Base-by-base conservation (phyloP, 1,284 basidiomycete genomes). In the Marasmius tenuissimus region DNA sequence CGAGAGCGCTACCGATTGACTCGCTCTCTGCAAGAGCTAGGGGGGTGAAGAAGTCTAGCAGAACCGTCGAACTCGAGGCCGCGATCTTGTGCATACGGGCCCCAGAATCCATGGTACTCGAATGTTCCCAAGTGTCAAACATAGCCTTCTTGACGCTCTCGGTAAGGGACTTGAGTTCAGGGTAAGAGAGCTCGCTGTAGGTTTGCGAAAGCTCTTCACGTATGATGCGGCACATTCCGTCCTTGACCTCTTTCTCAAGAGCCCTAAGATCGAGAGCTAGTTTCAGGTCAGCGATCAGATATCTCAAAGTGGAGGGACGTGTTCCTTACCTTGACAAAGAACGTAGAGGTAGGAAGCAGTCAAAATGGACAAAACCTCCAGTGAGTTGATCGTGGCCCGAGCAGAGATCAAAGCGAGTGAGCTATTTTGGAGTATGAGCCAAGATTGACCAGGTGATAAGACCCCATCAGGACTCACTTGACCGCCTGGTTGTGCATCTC, bases 391-490 rank as follows among this genome's bases (percentile, higher is more conserved):
- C 0, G 93, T 92, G 39, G 89, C 89, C 39, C 93, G 86, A 22
- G 85, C 91, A 49, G 91, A 92, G 59, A 94, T 86, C 61, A 94
- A 79, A 0, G 92, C 92, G 57, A 94, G 78, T 7, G 92, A 93
- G 72, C 91, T 93, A 64, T 54, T 62, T 51, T 60, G 58, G 49
- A 11, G 61, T 67, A 39, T 66, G 60, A 61, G 34, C 45, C 55
- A 57, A 52, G 57, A 18, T 33, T 22, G 55, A 27, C 61, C 48
- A 34, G 22, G 27, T 40, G 27, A 16, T 10, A 59, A 63, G 34
- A 51, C 49, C n/a, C n/a, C 53, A n/a, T 61, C 37, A 59, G 47
- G 52, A 76, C 88, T 66, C 65, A 91, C 89, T 93, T 94, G 70
- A 94, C 82, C 48, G 91, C 88, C 72, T 94, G 93, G 70, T 94